These are phyloP conservation scores for Colletotrichum somersetense DNA, from an alignment of 2,329 filamentous ascomycete species.

Conservation along the genomic window DNA sequence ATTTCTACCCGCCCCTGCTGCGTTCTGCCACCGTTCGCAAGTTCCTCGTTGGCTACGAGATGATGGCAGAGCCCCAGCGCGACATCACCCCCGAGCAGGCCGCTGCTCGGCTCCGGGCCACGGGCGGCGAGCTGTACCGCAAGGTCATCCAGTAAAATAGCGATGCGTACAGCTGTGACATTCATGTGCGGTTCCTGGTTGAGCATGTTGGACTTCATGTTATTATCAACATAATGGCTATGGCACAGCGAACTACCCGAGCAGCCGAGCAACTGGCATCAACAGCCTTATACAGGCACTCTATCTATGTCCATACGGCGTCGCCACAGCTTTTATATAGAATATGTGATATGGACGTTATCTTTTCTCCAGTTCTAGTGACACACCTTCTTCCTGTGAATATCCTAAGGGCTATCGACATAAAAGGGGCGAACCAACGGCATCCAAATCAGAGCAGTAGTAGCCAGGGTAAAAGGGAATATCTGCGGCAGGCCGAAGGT, in stretches of 20 bases:
- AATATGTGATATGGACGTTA: neutral
- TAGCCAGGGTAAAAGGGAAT: constrained; percentile 67
- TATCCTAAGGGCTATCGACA: constrained; percentile 57
- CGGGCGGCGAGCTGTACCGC: constrained; percentile 87
- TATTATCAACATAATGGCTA: neutral
- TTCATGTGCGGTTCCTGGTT: neutral
- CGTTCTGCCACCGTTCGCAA: constrained; percentile 95
- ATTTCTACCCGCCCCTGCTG: constrained; percentile 95
- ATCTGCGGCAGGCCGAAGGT: constrained; percentile 69
- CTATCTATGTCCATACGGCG: neutral
- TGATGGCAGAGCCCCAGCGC: constrained; percentile 97
- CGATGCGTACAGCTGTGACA: neutral
- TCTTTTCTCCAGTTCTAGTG: neutral
- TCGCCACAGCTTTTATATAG: neutral
- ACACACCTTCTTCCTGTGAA: neutral
- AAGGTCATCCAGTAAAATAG: constrained; percentile 62
- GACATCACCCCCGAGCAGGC: constrained; percentile 99
- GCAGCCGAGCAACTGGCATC: neutral
- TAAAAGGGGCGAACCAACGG: constrained; percentile 77
- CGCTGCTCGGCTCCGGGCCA: constrained; percentile 79
- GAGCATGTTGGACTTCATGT: neutral
- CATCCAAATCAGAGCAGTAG: constrained; percentile 71
- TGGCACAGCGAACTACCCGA: neutral
- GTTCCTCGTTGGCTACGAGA: constrained; percentile 95
- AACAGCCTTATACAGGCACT: neutral